Conservation (phyloP, 192 early-diverging fungal species). For the Cetraspora pellucida region DNA sequence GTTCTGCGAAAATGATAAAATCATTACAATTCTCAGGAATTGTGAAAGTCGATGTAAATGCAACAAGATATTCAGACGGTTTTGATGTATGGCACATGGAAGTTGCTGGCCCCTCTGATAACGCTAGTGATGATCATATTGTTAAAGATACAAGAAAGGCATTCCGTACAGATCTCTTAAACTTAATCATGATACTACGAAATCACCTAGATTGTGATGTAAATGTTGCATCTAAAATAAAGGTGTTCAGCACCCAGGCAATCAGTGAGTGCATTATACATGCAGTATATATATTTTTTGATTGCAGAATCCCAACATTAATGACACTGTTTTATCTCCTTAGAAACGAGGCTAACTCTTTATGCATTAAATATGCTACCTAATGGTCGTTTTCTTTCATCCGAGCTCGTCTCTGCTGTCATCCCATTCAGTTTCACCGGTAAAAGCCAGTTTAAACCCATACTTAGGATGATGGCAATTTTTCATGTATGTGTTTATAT, state of each 20-base stretch:
- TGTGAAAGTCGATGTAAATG: conserved; percentile 18
- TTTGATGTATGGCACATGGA: conserved; percentile 35
- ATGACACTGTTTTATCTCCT: not conserved
- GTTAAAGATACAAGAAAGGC: conserved; percentile 25
- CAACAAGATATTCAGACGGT: conserved; percentile 29
- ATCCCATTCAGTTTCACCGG: conserved; percentile 29
- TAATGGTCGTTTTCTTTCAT: conserved; percentile 19
- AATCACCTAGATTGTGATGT: conserved; percentile 31
- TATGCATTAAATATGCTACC: conserved; percentile 29
- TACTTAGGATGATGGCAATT: conserved; percentile 26
- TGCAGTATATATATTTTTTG: not conserved
- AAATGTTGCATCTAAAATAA: conserved; percentile 23
- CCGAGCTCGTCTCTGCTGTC: conserved; percentile 4
- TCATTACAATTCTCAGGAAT: conserved; percentile 19
- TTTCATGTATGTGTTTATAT: conserved; percentile 27
- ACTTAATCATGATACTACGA: conserved; percentile 14
- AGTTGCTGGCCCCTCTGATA: conserved; percentile 14
- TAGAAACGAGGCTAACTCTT: conserved; percentile 26
- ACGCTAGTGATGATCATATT: conserved; percentile 20
- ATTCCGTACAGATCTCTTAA: conserved; percentile 11
- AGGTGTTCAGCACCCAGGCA: conserved; percentile 24
- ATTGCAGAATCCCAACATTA: not conserved
- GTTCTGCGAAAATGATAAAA: conserved; percentile 31
- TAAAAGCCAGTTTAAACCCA: conserved; percentile 19
- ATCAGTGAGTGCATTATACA: conserved; percentile 18